These are phyloP conservation scores for Diaporthe aspalathi DNA, from an alignment of 2,329 filamentous ascomycete species.

Conservation along the genomic window DNA sequence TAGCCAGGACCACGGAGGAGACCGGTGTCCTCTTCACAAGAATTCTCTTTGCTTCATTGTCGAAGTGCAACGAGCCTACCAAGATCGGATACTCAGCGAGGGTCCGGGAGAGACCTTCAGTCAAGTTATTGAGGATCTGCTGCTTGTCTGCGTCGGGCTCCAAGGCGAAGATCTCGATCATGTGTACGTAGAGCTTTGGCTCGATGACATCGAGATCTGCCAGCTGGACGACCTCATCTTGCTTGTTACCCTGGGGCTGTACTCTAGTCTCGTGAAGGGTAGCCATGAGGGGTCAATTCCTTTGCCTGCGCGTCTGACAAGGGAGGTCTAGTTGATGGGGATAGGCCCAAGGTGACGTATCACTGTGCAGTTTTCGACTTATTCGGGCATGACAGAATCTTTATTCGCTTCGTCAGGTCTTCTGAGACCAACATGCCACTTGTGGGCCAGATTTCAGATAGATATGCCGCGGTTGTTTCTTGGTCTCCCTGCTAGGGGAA, in stretches of 20 bases:
- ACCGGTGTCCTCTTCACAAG: not conserved
- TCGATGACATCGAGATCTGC: conserved; percentile 29
- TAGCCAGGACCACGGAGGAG: conserved; percentile 22
- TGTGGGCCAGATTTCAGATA: conserved; percentile 4
- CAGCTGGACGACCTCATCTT: conserved; percentile 26
- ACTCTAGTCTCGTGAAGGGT: conserved; percentile 1
- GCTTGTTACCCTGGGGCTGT: conserved; percentile 5
- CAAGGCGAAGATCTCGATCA: conserved; percentile 33
- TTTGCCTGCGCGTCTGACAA: not conserved
- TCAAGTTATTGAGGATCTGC: conserved; percentile 9
- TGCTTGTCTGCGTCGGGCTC: conserved; percentile 5
- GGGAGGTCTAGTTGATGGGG: not conserved
- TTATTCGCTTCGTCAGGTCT: not conserved
- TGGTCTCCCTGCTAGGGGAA: not conserved
- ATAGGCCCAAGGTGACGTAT: not conserved
- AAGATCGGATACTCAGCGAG: conserved; percentile 31
- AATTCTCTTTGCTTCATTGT: conserved; percentile 30
- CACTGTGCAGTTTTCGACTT: not conserved
- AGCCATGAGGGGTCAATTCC: conserved; percentile 7
- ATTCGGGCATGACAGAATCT: not conserved
- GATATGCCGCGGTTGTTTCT: conserved; percentile 7
- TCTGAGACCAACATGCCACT: not conserved
- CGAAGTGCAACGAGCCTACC: conserved; percentile 26
- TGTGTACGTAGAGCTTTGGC: conserved; percentile 32
- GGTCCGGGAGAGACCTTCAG: conserved; percentile 20